Percentiles rank a stretch among this genome's conserved stretches.
Conservation (phyloP, 768 basidiomycete species). For the Hortiboletus campestris region DNA sequence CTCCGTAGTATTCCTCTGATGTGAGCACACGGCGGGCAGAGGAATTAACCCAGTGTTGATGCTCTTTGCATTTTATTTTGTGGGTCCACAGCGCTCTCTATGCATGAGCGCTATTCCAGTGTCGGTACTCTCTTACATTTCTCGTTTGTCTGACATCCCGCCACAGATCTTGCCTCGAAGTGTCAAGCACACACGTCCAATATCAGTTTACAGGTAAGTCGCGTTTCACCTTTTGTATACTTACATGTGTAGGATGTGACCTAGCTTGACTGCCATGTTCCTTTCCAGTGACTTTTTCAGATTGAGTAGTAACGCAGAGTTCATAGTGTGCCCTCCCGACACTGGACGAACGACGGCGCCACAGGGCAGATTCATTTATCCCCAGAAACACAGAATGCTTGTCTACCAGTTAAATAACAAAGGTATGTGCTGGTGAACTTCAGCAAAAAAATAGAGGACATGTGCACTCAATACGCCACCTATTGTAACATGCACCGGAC, state of each 20-base stretch:
- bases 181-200: neutral
- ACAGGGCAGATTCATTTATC: too few species aligned
- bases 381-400: constrained; percentile 7
- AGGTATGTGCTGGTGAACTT: constrained; percentile 13
- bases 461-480: constrained; percentile 11
- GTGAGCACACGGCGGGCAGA: neutral
- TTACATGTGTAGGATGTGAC: constrained; percentile 1
- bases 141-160: constrained; percentile 3
- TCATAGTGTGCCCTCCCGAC: neutral
- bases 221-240: constrained; percentile 4
- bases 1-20: neutral
- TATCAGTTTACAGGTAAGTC: constrained; percentile 7
- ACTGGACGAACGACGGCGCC: constrained; percentile 10
- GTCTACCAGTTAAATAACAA: constrained; percentile 19
- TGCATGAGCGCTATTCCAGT: constrained; percentile 10
- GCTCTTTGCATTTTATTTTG: neutral
- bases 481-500: constrained; percentile 5
- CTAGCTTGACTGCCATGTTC: neutral
- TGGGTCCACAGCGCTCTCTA: constrained; percentile 7
- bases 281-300: neutral
- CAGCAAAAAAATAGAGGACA: constrained; percentile 7
- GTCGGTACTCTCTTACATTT: neutral
- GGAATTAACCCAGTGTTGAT: neutral
- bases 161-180: constrained; percentile 22
- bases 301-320: neutral